Conservation (phyloP, 2,329 filamentous ascomycete species). For the Saccharata proteae region DNA sequence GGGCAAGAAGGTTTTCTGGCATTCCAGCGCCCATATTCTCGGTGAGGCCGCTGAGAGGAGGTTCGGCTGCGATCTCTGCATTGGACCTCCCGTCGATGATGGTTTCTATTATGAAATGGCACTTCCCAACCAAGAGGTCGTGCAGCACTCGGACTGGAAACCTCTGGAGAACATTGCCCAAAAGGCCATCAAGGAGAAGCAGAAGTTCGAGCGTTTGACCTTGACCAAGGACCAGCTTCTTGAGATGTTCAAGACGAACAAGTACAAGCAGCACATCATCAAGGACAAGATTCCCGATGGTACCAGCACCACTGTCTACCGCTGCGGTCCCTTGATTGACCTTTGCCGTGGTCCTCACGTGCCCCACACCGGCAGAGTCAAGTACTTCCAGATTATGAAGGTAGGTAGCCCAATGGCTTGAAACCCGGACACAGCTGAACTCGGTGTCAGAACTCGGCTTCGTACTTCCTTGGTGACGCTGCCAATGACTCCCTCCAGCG, state of each 20-base stretch:
- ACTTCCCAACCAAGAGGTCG: slow-evolving; percentile 55
- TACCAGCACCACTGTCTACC: slow-evolving; percentile 86
- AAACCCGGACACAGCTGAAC: neutral
- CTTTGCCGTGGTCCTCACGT: slow-evolving; percentile 92
- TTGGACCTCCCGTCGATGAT: slow-evolving; percentile 81
- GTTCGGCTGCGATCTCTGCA: slow-evolving; percentile 85
- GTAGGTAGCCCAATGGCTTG: slow-evolving; percentile 23
- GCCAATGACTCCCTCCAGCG: slow-evolving; percentile 91
- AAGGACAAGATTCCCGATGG: slow-evolving; percentile 82
- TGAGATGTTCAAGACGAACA: slow-evolving; percentile 96
- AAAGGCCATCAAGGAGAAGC: slow-evolving; percentile 90
- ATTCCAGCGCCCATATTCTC: slow-evolving; percentile 90
- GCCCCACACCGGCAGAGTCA: slow-evolving; percentile 83
- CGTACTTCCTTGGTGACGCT: slow-evolving; percentile 90
- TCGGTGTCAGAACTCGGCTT: slow-evolving; percentile 48
- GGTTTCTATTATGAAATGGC: slow-evolving; percentile 99
- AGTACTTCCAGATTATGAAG: slow-evolving; percentile 90
- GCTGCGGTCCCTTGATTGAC: slow-evolving; percentile 88
- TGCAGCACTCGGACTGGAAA: slow-evolving; percentile 70
- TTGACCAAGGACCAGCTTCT: slow-evolving; percentile 83
- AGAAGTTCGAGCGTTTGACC: slow-evolving; percentile 80
- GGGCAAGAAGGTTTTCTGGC: slow-evolving; percentile 96
- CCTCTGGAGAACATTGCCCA: slow-evolving; percentile 68
- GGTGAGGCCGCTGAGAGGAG: slow-evolving; percentile 85
- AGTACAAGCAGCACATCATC: slow-evolving; percentile 98